Base-by-base conservation (phyloP, 2,329 filamentous ascomycete genomes). In the Didymosphaeria variabile region DNA sequence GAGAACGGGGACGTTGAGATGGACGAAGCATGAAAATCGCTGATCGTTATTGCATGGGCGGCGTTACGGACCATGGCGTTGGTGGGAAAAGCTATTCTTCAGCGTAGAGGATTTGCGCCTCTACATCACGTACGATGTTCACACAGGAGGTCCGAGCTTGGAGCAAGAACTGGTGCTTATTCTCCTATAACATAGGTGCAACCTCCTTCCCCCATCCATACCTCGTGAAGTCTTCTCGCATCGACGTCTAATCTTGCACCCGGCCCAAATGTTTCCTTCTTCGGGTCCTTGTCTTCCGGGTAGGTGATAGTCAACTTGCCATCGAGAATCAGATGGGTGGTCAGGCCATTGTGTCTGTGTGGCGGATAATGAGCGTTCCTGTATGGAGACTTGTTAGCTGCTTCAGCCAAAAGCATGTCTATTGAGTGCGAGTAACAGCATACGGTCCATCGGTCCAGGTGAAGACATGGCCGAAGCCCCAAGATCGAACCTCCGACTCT, bases 371-470 rank as follows among this genome's bases (percentile, higher is more conserved):
- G 82, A 31, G 86, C 83, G 73, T 91, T 88, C 63, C 88, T 91
- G 74, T 46, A 58, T 47, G 9, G 26, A 26, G 13, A 38, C 34
- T 42, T 21, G 65, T 72, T 44, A 69, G 63, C 19, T 42, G 32
- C 32, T 31, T 31, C 47, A 40, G 55, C 21, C 15, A 56, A 42
- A 60, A 36, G 32, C 21, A 42, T 57, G 50, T 15, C 26, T 23
- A 13, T 21, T 2, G 13, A 36, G 34, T 29, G 36, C 17, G 13
- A 21, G 21, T n/a, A 38, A 32, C 10, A 59, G 84, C 87, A 74
- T 84, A 91, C 89, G 88, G 87, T 23, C 82, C 79, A 76, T 92
- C 90, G 8, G 85, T 88, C 90, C 90, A 92, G 2, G 89, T 91
- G 65, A 91, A 91, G 71, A 91, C 89, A 53, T 88, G 82, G 2